These are phyloP conservation scores for Scheffersomyces coipomensis DNA, from an alignment of 805 yeast species.

Conservation along the genomic window DNA sequence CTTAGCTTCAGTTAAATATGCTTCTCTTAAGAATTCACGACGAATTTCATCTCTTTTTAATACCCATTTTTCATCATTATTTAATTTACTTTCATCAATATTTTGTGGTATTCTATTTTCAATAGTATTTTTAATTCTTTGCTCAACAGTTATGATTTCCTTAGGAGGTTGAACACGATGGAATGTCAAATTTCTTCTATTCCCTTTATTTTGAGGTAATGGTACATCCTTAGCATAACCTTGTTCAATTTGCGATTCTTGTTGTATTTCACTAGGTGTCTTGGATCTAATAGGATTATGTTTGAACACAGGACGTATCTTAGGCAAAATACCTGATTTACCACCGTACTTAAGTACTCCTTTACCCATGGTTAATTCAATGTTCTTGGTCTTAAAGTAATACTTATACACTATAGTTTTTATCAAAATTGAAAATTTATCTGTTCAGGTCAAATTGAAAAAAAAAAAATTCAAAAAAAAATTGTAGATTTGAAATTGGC, in stretches of 20 bases:
- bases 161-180: slow-evolving; percentile 55
- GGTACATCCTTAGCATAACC: slow-evolving; percentile 74
- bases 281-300: slow-evolving; percentile 55
- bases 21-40: slow-evolving; percentile 64
- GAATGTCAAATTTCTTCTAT: slow-evolving; percentile 28
- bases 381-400: too few species aligned
- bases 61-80: slow-evolving; percentile 43
- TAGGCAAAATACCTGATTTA: slow-evolving; percentile 82
- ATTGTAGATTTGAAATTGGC: neutral
- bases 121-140: slow-evolving; percentile 56
- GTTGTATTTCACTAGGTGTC: slow-evolving; percentile 40
- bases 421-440: neutral
- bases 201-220: slow-evolving; percentile 58
- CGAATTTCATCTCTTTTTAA: slow-evolving; percentile 62
- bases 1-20: slow-evolving; percentile 55
- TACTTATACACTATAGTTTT: too few species aligned
- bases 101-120: slow-evolving; percentile 36
- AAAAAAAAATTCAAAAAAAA: neutral
- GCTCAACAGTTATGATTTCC: slow-evolving; percentile 56
- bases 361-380: slow-evolving; percentile 40
- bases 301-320: slow-evolving; percentile 71
- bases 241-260: slow-evolving; percentile 44
- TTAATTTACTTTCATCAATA: slow-evolving; percentile 29
- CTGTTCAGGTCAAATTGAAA: neutral
- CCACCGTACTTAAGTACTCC: slow-evolving; percentile 52